Base-by-base conservation (phyloP, 257 asterid genomes). In the Pogostemon cablin region DNA sequence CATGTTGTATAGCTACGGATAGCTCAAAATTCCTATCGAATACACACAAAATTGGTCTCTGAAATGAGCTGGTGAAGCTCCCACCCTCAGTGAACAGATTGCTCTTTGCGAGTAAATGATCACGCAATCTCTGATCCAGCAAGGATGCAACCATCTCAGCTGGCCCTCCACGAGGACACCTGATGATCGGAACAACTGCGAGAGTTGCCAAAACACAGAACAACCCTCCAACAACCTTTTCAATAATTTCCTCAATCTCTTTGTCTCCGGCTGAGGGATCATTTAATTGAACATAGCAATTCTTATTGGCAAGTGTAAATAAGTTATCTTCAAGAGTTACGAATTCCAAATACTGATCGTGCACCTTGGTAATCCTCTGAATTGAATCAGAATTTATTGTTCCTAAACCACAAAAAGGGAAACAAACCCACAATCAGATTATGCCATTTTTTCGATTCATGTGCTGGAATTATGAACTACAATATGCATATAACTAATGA, bases 81-180 rank as follows among this genome's bases (percentile, higher is more conserved):
- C 96, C 98, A 39, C 93, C 93, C 71, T 91, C 98, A 0, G 86
- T 79, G 67, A 91, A 91, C 79, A 95, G 77, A 76, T 95, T 95
- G 73, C 91, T 86, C 83, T 95, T 95, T 1, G 98, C 85, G 83
- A 91, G 75, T 63, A 95, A 80, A 83, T 91, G 99, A 75, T 95
- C 98, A 63, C 93, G 87, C 84, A 95, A 75, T 9, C 93, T 86
- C 86, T 91, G 97, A 77, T 91, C 95, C 77, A 91, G 85, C 81
- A 89, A 81, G 6, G 97, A 86, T 0, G 96, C 99, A 60, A 95
- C 98, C 92, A 95, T 86, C 85, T 91, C 98, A 46, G 99, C 96
- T 9, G 99, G 98, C 32, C 99, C 99, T 4, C 99, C 99, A 59
- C 91, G 93, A 40, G 93, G 97, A 62, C 98, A 95, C 81, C 98